Percentiles rank a stretch among this genome's conserved stretches.
phyloP scores from a whole-genome alignment of 2,329 filamentous ascomycete species.

The Aspergillus texensis region DNA sequence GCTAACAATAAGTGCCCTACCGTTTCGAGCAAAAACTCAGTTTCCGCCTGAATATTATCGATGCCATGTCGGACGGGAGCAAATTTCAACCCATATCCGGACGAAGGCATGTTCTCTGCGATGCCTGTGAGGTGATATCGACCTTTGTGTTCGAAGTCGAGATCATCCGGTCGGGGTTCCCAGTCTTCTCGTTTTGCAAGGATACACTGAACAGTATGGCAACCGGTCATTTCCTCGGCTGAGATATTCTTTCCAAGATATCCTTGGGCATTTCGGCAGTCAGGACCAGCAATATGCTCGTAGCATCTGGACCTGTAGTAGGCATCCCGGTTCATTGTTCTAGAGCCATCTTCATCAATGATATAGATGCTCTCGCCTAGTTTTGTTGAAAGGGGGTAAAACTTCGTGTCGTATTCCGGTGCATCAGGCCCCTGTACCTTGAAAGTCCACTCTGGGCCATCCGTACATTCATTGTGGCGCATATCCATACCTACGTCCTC shows the following conservation, averaged over 20 bases:
- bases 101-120: not conserved
- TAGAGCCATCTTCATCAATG: not conserved
- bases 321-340: not conserved
- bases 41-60: not conserved
- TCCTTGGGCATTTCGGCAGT: not conserved
- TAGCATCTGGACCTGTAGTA: not conserved
- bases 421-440: not conserved
- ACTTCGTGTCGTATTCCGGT: not conserved
- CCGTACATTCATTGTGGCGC: fast-evolving
- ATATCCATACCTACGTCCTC: not conserved
- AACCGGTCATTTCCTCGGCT: not conserved
- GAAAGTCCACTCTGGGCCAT: not conserved
- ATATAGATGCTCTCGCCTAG: not conserved
- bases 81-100: not conserved
- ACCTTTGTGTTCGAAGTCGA: not conserved
- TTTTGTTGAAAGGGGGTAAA: not conserved
- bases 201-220: not conserved
- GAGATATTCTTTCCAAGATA: not conserved
- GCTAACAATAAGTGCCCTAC: not conserved
- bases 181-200: not conserved
- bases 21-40: not conserved
- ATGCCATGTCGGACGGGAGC: not conserved
- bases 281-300: not conserved
- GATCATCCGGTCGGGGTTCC: not conserved
- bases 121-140: not conserved